Percentiles rank a stretch among this genome's conserved stretches.
These are phyloP conservation scores for Penicillium sp. DNA, from an alignment of 2,329 filamentous ascomycete genomes.

Conservation along the genomic window DNA sequence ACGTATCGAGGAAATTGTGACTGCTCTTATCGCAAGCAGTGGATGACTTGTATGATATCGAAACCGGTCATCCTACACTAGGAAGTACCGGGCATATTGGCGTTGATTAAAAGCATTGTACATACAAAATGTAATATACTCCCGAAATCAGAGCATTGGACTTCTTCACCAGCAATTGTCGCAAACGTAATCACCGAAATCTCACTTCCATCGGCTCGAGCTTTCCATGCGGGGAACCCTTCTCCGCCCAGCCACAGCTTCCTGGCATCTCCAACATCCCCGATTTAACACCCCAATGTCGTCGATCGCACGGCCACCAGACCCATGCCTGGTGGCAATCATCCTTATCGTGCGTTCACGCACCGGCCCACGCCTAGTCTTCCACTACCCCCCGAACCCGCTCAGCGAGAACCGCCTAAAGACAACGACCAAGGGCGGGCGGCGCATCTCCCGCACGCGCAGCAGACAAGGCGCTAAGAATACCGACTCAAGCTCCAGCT, in stretches of 20 bases:
- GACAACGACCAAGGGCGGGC: constrained; percentile 32
- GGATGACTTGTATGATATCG: constrained; percentile 19
- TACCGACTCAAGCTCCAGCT: constrained; percentile 42
- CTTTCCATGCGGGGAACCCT: constrained; percentile 19
- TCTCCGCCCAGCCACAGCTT: constrained; percentile 20
- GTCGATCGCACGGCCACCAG: constrained; percentile 48
- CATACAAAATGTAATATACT: constrained; percentile 17
- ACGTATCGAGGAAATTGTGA: too few species aligned
- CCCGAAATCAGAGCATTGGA: not conserved
- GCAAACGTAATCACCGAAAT: not conserved
- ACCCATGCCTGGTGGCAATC: constrained; percentile 64
- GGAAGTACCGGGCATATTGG: constrained; percentile 8
- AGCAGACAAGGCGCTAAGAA: constrained; percentile 30
- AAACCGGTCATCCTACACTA: constrained; percentile 6
- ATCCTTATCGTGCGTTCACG: constrained; percentile 73
- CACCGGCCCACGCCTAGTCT: constrained; percentile 78
- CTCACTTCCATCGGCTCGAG: constrained; percentile 2
- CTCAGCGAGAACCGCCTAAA: constrained; percentile 40
- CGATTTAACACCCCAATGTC: constrained; percentile 39
- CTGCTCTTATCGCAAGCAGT: too few species aligned
- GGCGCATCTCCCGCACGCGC: constrained; percentile 35
- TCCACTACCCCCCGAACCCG: constrained; percentile 73
- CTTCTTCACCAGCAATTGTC: not conserved
- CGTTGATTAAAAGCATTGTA: constrained; percentile 20
- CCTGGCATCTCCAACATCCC: constrained; percentile 14